Base-by-base conservation (phyloP, 257 asterid species). In the Schizonepeta tenuifolia region DNA sequence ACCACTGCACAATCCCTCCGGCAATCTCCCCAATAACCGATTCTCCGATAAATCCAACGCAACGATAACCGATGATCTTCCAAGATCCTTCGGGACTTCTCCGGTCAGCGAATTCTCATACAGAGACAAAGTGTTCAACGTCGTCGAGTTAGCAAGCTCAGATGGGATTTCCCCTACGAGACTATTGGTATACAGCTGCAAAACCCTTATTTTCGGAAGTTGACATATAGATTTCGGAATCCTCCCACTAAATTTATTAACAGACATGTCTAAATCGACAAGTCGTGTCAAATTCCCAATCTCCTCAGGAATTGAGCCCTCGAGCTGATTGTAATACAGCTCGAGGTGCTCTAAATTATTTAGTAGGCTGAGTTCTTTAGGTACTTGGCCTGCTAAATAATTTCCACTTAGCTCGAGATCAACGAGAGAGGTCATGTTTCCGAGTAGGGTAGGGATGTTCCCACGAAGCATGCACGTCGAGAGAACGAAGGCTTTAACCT, bases 21-120 rank as follows among this genome's bases (percentile, higher is more conserved):
- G 99, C 22, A 95, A 75, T 15, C 71, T 78, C 24, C 99, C 99
- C 0, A 90, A 79, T 13, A 94, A 50, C 21, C 57, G 85, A 75
- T 94, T 94, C 56, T 94, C 99, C 0, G 99, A 89, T 75, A 94
- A 61, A 76, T 94, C 99, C 71, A 94, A n/a, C 13, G 84, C 97
- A 5, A 74, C 84, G 38, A 94, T 47, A 18, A 74, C 62, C 1
- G 98, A 83, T 4, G 83, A 83, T 28, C 64, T 75, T 28, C 99
- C 99, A 12, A 94, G 90, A 65, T 83, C 59, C 22, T 49, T 79
- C 1, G 98, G 98, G 35, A 94, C 78, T 61, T 85, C 86, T 17
- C 98, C 99, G 0, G 90, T 88, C 71, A 94, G 74, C 22, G 61
- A 60, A 38, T 94, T 94, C 69, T 78, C 86, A 67, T 94, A 94